Evolutionary conservation across 441 rosid genomes (phyloP).

Genomic region (Bocquillonia castaneifolia): DNA sequence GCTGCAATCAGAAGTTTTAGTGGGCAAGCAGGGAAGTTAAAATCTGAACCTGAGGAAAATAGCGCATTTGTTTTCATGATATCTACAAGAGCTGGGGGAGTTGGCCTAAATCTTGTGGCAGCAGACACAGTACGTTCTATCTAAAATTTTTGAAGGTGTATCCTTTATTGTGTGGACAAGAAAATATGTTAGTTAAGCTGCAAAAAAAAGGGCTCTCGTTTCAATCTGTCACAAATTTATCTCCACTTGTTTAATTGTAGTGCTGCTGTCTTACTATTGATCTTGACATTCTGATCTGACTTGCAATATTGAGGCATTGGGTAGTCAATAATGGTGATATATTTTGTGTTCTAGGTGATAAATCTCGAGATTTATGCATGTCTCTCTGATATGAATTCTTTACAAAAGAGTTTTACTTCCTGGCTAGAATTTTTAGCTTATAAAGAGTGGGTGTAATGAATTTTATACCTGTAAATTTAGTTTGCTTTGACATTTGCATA

Average conservation of each 20-base stretch:
- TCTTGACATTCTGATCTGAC: not conserved
- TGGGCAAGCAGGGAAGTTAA: constrained; percentile 27
- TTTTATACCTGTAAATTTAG: not conserved
- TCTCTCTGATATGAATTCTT: not conserved
- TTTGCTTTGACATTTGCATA: not conserved
- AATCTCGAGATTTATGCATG: not conserved
- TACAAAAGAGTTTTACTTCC: not conserved
- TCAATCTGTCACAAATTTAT: not conserved
- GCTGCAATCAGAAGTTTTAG: constrained; percentile 90
- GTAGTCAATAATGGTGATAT: not conserved
- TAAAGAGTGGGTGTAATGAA: not conserved
- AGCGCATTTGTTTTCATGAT: constrained; percentile 75
- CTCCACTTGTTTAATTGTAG: not conserved
- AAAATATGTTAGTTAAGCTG: not conserved
- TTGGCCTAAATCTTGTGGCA: constrained; percentile 88
- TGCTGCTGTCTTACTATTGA: not conserved
- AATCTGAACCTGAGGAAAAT: constrained; percentile 38
- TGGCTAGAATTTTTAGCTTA: not conserved
- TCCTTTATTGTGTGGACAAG: not conserved
- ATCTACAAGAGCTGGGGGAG: constrained; percentile 95
- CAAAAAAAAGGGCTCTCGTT: not conserved
- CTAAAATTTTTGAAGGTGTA: constrained; percentile 5
- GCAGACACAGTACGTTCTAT: constrained; percentile 67
- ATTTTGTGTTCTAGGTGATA: not conserved
- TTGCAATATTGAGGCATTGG: not conserved